These are phyloP conservation scores for Fusarium pilosicola DNA, from an alignment of 2,329 filamentous ascomycete genomes.

Conservation along the genomic window DNA sequence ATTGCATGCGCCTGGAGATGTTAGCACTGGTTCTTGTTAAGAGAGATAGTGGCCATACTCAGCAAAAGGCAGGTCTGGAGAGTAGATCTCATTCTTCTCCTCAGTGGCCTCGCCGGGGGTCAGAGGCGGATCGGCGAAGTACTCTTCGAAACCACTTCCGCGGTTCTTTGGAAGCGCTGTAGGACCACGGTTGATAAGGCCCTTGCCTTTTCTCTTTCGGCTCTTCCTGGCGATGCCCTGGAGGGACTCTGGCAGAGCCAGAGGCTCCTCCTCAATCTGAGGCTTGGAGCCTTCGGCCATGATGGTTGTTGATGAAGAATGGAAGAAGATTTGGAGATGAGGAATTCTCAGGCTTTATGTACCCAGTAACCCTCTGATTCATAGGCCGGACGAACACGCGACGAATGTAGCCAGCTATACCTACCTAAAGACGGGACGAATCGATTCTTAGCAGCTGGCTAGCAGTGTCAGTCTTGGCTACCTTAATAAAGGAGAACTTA, in stretches of 20 bases:
- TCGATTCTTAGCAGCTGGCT: neutral
- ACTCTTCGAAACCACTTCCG: slow-evolving; percentile 80
- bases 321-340: neutral
- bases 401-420: rapidly evolving
- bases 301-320: neutral
- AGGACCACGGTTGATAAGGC: slow-evolving; percentile 47
- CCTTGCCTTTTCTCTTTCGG: slow-evolving; percentile 32
- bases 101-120: slow-evolving; percentile 74
- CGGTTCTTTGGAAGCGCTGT: slow-evolving; percentile 56
- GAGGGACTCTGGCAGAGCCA: slow-evolving; percentile 13
- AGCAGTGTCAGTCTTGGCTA: neutral
- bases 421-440: neutral
- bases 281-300: neutral
- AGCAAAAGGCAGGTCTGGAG: slow-evolving; percentile 62
- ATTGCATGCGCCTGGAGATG: slow-evolving; percentile 76
- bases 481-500: neutral
- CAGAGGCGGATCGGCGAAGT: slow-evolving; percentile 81
- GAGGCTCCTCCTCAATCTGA: neutral
- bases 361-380: neutral
- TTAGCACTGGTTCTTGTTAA: slow-evolving; percentile 16
- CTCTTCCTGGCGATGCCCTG: slow-evolving; percentile 34
- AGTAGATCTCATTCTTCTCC: slow-evolving; percentile 74
- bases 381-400: neutral
- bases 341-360: neutral
- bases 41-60: slow-evolving; percentile 55